Base-by-base conservation (phyloP, 1,139 yeast genomes). In the Arxiozyma slooffiae region DNA sequence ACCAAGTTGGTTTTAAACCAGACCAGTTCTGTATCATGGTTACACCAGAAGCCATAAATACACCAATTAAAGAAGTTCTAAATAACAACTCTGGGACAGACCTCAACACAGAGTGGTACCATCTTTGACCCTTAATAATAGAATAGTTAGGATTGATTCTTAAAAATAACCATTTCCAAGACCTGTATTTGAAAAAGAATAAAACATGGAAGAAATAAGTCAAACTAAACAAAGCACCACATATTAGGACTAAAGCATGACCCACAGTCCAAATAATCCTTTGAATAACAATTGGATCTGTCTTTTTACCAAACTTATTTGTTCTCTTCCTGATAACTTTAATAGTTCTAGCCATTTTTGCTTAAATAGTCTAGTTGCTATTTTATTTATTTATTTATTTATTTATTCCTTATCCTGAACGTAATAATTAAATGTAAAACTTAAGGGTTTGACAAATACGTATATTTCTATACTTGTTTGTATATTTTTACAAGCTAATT, bases 191-290 rank as follows among this genome's bases (percentile, higher is more conserved):
- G 56, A 56, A 64, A 49, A 69, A 47, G 69, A 58, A 48, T 20
- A 61, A 37, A 11, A 53, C 52, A 36, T 58, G 62, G 47, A 52
- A 58, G 38, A 68, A 41, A 60, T 80, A 82, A 60, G 78, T 79
- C 0, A 70, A 44, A 26, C 76, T 58, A 50, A 79, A 75, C 26
- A 81, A 55, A 1, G 68, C 36, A 2, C 88, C 86, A 59, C 76
- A 79, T 0, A 60, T 70, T 26, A 83, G 50, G 0, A 82, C 72
- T 7, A 71, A 38, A 0, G 55, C 54, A 66, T 85, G 92, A 8
- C 92, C 92, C 0, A 68, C 74, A 3, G 80, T 58, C 94, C 94
- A 85, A 14, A 74, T 54, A 50, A 72, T 63, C 60, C 76, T 75
- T 60, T 78, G 64, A 39, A 52, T 54, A n/a, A 55, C 59, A 24